Evolutionary conservation across 805 yeast genomes (phyloP).

Genomic region (Kuraishia cidri): DNA sequence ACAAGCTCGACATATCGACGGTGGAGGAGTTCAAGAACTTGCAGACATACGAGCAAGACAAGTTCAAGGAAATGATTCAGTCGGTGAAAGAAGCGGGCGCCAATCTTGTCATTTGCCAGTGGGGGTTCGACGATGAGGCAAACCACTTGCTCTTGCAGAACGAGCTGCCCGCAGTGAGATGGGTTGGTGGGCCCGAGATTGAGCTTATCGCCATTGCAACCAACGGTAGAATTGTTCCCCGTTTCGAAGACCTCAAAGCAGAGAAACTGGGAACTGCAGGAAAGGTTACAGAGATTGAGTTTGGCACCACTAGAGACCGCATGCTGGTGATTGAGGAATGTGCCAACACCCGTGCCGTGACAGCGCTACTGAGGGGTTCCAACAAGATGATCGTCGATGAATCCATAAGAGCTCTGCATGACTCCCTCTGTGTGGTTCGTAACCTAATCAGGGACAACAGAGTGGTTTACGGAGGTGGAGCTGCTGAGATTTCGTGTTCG

Average conservation of each 20-base stretch:
- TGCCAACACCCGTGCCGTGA: conserved; percentile 79
- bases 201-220: conserved; percentile 97
- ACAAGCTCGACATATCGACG: conserved; percentile 85
- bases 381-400: conserved; percentile 98
- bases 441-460: conserved; percentile 86
- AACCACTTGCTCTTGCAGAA: conserved; percentile 85
- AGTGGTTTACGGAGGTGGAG: conserved; percentile 99
- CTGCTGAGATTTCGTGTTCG: conserved; percentile 93
- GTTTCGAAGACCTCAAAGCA: conserved; percentile 83
- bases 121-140: conserved; percentile 99
- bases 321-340: conserved; percentile 93
- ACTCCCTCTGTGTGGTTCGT: conserved; percentile 94
- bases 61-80: conserved; percentile 85
- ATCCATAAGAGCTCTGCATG: conserved; percentile 93
- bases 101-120: conserved; percentile 93
- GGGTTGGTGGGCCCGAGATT: conserved; percentile 98
- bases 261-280: conserved; percentile 89
- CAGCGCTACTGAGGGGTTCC: conserved; percentile 90
- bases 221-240: conserved; percentile 92
- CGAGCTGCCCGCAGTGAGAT: conserved; percentile 90
- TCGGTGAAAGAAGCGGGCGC: conserved; percentile 87
- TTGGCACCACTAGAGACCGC: conserved; percentile 94
- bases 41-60: conserved; percentile 87
- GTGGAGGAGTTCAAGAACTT: conserved; percentile 89
- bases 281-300: conserved; percentile 74